Evolutionary conservation across 1,284 basidiomycete genomes (phyloP), one percentile per base, ranked within the genome.

Genomic region (Cutaneotrichosporon sp.): DNA sequence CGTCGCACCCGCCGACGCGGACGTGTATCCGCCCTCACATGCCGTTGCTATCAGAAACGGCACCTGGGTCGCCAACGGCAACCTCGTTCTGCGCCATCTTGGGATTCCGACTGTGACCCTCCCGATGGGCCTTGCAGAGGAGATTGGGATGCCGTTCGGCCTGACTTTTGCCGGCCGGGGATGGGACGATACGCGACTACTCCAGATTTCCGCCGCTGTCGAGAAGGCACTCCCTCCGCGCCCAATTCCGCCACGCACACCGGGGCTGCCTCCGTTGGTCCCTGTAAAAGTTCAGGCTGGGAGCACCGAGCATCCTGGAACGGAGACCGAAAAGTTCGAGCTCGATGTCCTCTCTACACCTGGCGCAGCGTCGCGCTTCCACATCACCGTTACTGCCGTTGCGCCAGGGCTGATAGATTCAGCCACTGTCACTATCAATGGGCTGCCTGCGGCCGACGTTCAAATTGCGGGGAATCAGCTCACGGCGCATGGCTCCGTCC

Each of bases 51-150:
- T 32, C 0, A 22, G 33, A 2, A 31, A 52, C 39, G 51, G 51
- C 8, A 52, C 51, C 3, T 52, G 51, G 51, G 51, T 52, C 19
- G 51, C 51, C 9, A 52, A 52, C 25, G 51, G 51, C 19, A 52
- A 52, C 26, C 39, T 47, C 20, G 35, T 35, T 8, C 19, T 34
- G 8, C 51, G 51, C 9, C 51, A 52, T 17, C 27, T 52, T 3
- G 51, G 51, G 14, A 44, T 52, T 19, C 51, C 51, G 5, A 52
- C 46, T 3, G 46, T 52, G 3, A 52, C 46, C 3, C 12, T 52
- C 11, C 51, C 51, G 9, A 52, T 52, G 51, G 51, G 51, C 8
- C 12, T 44, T 6, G 51, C 39, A 8, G 39, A 29, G 10, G 51
- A 52, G 12, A 52, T 44, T 24, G 46, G 33, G 12, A 52, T 52